Evolutionary conservation across 768 basidiomycete genomes (phyloP).

Genomic region (Dioszegia aurantiaca): DNA sequence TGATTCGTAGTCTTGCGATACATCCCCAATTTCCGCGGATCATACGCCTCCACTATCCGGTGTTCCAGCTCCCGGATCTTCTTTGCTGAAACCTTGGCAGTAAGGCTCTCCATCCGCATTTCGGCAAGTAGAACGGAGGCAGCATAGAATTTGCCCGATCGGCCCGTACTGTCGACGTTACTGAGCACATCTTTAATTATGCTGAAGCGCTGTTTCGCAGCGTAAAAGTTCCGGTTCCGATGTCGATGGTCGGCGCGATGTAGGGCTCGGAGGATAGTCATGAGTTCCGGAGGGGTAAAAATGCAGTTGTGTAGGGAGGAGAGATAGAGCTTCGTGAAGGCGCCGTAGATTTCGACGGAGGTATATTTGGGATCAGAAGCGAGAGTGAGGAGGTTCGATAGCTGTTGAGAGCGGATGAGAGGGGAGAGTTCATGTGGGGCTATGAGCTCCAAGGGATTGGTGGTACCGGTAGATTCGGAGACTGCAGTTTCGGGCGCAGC

Average conservation of each 20-base stretch:
- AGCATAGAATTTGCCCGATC: background rate
- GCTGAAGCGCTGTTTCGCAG: background rate
- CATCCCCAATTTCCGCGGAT: no score
- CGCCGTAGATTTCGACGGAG: conserved; percentile 9
- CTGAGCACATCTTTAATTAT: conserved; percentile 5
- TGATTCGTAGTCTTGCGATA: conserved; percentile 3
- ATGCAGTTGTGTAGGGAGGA: conserved; percentile 26
- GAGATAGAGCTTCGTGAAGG: conserved; percentile 16
- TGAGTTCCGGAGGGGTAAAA: conserved; percentile 26
- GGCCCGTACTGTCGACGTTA: background rate
- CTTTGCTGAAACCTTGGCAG: background rate
- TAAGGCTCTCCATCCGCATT: background rate
- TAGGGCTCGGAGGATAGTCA: conserved; percentile 8
- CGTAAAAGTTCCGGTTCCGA: background rate
- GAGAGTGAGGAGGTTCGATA: conserved; percentile 7
- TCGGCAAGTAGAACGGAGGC: background rate
- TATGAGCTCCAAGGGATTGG: background rate
- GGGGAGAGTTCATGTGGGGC: conserved; percentile 3
- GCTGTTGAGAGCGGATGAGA: conserved; percentile 1
- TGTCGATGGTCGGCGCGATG: conserved; percentile 2
- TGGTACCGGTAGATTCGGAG: background rate
- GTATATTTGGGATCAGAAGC: background rate
- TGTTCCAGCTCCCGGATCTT: background rate
- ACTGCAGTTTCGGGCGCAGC: no score
- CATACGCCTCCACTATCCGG: background rate